Base-by-base conservation (phyloP, 305 asterid genomes). In the Monarda citriodora region DNA sequence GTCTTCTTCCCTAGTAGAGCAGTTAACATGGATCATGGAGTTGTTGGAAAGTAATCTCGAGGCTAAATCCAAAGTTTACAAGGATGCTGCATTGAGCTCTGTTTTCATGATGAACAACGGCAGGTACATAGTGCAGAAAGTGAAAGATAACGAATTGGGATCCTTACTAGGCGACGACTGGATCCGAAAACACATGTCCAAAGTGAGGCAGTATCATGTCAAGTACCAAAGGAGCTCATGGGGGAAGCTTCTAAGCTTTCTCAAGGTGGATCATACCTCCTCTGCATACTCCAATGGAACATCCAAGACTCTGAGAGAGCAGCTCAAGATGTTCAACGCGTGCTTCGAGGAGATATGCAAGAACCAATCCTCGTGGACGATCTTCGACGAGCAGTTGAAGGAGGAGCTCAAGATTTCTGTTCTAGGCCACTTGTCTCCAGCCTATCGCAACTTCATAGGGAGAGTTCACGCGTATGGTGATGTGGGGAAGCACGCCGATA, bases 71-170 rank as follows among this genome's bases (percentile, higher is more conserved):
- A 87, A 77, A 64, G 64, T 71, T 37, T 89, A 92, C 59, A 76
- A 76, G 66, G 94, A 92, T 65, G 25, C 90, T 10, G 84, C 91
- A 36, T 71, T 92, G 74, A 58, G 82, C 68, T 78, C 82, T 56
- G 81, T 92, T 9, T 92, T 92, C 75, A 73, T 85, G 95, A 92
- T 92, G 95, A 89, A 92, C 68, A 89, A 92, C 17, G 78, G 79
- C 53, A 78, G 91, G 47, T 92, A 92, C 68, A 89, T 92, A 37
- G 83, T 89, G 68, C 87, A 89, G 74, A 87, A 92, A 73, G 92
- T 69, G 72, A 86, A 69, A 50, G 90, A 78, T 42, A 69, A 69
- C 20, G 97, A 87, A 65, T 46, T 93, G 74, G 96, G 94, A 16
- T 17, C 80, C 1, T 72, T 90, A 6, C 68, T 90, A 37, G 96